These are phyloP conservation scores for Cryphonectria naterciae DNA, from an alignment of 2,329 filamentous ascomycete genomes.

Conservation along the genomic window DNA sequence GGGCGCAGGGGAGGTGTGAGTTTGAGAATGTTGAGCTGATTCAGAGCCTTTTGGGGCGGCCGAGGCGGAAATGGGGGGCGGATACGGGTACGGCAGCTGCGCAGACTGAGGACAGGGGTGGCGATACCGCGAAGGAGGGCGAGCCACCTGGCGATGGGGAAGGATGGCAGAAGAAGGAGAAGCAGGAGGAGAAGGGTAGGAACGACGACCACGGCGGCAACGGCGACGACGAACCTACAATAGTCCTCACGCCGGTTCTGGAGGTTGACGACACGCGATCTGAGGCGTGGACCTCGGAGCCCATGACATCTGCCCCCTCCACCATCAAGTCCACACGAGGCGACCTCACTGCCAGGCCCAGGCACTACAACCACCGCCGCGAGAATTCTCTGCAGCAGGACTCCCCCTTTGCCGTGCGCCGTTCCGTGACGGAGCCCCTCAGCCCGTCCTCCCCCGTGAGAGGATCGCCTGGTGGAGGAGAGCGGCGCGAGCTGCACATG, in stretches of 20 bases:
- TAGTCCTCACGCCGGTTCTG: constrained; percentile 14
- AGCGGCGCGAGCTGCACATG: background rate
- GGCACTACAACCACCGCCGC: background rate
- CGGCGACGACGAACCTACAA: background rate
- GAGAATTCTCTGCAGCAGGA: constrained; percentile 5
- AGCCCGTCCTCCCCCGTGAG: background rate
- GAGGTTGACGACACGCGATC: constrained; percentile 24
- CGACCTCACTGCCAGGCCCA: constrained; percentile 22
- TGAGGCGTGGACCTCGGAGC: constrained; percentile 21
- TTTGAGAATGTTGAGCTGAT: constrained; percentile 28
- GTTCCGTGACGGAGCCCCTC: constrained; percentile 2
- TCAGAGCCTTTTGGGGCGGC: constrained; percentile 23
- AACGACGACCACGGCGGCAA: background rate
- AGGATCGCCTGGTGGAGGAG: background rate
- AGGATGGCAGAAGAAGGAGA: too few species aligned
- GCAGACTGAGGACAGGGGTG: background rate
- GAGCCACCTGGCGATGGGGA: background rate
- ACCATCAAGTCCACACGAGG: constrained; percentile 17
- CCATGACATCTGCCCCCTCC: constrained; percentile 13
- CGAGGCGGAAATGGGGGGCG: constrained; percentile 3
- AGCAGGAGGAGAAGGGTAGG: background rate
- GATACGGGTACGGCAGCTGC: too few species aligned
- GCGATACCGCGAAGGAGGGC: background rate
- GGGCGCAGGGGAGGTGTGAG: constrained; percentile 25
- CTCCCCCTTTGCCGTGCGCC: constrained; percentile 1